Evolutionary conservation across 202 grass and related monocot species (phyloP), one percentile per base, ranked within the genome.

Genomic region (Eragrostis tef): DNA sequence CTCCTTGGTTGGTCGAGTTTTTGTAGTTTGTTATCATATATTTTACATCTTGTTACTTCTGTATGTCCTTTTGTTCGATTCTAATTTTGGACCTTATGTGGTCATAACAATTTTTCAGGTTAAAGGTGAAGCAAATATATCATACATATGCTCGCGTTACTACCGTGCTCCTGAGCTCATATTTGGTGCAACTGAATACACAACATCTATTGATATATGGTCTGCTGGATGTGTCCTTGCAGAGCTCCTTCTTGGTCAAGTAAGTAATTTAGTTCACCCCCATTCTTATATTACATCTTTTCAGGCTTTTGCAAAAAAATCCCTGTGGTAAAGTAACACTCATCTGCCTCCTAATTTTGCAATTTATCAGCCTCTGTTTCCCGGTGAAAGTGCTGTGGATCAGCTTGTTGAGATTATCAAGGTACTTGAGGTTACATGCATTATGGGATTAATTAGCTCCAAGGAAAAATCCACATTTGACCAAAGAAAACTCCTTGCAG

Each of bases 351-450:
- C 9, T 73, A 16, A 50, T 60, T 84, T 70, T 67, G 39, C 70
- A 31, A 72, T 79, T 53, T 61, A 51, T 61, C 51, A 93, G 91
- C 87, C 91, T 34, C 70, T 93, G 26, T 93, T 93, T 73, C 91
- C 91, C 9, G 91, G 91, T 47, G 91, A 93, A 67, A 93, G 82
- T 73, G 88, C 83, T 54, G 91, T 93, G 42, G 88, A 93, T 63
- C 88, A 93, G 88, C 91, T 93, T 79, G 91, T 93, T 19, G 87
- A 93, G 75, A 93, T 93, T 50, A 93, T 93, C 24, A 93, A 89
- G 88, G 91, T 93, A 73, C 19, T 64, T 43, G 19, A 6, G 34
- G 34, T 39, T 39, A 24, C n/a, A 41, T 82, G 42, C 25, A 73
- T 50, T 82, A 20, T 53, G 29, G 5, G 48, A 64, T 52, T 49